Evolutionary conservation across 2,329 filamentous ascomycete genomes (phyloP).

Genomic region (Verticillium nubilum): DNA sequence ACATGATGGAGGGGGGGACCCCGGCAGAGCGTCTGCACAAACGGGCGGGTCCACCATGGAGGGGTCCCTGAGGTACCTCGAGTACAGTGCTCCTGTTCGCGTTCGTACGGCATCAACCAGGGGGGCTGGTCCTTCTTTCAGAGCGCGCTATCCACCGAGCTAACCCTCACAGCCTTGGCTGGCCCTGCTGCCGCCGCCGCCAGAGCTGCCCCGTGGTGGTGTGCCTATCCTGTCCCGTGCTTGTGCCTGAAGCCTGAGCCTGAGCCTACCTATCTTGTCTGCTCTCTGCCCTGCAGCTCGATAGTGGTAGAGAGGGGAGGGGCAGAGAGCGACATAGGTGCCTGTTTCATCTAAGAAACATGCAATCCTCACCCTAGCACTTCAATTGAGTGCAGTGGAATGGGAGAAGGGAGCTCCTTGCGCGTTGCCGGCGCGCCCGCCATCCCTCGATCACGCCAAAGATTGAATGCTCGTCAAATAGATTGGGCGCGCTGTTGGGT

Average conservation of each 20-base stretch:
- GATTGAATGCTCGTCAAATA: neutral
- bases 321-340: neutral
- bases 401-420: neutral
- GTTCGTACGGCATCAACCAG: neutral
- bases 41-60: neutral
- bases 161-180: neutral
- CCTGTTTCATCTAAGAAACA: neutral
- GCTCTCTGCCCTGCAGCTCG: neutral
- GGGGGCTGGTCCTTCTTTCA: neutral
- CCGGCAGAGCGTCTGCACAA: conserved; percentile 3
- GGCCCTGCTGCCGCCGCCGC: neutral
- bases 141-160: neutral
- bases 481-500: neutral
- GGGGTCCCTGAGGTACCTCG: conserved; percentile 1
- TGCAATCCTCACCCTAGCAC: neutral
- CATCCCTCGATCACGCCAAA: neutral
- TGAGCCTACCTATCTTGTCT: neutral
- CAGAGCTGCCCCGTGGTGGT: neutral
- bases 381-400: neutral
- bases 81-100: neutral
- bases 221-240: no score
- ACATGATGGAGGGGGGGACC: conserved; percentile 1
- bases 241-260: neutral
- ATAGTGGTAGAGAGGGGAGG: neutral
- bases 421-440: neutral